A percentile compares a stretch with the other conserved stretches of the same genome.
These are phyloP conservation scores for Acrasis kona DNA, from an alignment of 78 protist genomes.

Conservation along the genomic window DNA sequence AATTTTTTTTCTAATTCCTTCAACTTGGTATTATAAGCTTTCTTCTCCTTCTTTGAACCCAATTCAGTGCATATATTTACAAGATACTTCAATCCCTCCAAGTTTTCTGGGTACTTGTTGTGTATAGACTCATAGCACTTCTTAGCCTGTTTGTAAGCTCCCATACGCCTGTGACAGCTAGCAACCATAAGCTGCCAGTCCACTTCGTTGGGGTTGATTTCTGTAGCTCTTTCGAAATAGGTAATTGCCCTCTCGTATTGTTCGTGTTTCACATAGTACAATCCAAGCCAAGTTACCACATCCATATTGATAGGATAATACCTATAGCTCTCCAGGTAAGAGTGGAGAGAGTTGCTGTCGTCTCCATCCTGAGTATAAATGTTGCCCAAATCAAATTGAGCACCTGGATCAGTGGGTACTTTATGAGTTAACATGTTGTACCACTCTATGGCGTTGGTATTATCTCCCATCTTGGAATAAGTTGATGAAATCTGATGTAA, in stretches of 20 bases:
- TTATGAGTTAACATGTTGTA: constrained; percentile 18
- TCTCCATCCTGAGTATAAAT: constrained; percentile 27
- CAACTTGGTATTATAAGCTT: constrained; percentile 5
- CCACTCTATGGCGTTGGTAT: constrained; percentile 22
- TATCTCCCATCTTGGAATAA: neutral
- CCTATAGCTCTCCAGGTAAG: constrained; percentile 37
- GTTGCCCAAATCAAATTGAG: constrained; percentile 37
- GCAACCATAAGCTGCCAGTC: constrained; percentile 73
- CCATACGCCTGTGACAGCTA: constrained; percentile 39
- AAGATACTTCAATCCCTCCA: constrained; percentile 39
- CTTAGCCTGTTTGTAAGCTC: constrained; percentile 33
- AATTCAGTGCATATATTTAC: constrained; percentile 19
- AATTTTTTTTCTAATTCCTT: neutral
- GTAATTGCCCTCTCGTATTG: constrained; percentile 58
- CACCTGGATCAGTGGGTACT: constrained; percentile 49
- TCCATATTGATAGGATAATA: constrained; percentile 52
- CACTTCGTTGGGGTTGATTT: constrained; percentile 54
- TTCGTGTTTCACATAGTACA: constrained; percentile 48
- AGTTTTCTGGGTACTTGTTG: constrained; percentile 31
- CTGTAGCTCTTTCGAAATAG: constrained; percentile 59
- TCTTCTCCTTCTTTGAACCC: constrained; percentile 20
- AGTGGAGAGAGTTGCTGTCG: constrained; percentile 44
- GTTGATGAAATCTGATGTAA: constrained; percentile 15
- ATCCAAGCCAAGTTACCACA: constrained; percentile 68
- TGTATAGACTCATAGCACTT: constrained; percentile 27